These are phyloP conservation scores for Sisymbrium irio DNA, from an alignment of 345 rosid species.

Conservation along the genomic window DNA sequence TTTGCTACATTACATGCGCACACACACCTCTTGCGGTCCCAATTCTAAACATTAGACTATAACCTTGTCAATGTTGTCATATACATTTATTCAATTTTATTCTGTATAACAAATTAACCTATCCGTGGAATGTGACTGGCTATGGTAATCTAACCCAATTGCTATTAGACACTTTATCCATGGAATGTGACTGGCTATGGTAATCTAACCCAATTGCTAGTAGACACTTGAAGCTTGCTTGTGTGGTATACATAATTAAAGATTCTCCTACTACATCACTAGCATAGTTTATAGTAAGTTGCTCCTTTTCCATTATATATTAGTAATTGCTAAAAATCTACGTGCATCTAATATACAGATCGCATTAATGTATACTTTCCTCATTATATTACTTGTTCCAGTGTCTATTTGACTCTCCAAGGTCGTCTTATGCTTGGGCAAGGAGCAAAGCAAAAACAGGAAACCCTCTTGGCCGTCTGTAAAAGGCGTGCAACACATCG, in stretches of 20 bases:
- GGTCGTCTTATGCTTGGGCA: slow-evolving; percentile 16
- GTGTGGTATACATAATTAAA: background rate
- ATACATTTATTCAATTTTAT: background rate
- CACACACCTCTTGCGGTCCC: background rate
- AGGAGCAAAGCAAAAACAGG: slow-evolving; percentile 5
- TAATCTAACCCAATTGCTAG: background rate
- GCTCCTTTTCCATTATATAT: background rate
- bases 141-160: background rate
- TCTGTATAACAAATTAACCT: background rate
- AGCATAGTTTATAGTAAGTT: background rate
- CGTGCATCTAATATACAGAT: background rate
- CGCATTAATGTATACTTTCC: background rate
- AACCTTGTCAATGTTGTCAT: background rate
- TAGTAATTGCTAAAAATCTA: background rate
- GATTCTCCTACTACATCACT: background rate
- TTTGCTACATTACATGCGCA: background rate
- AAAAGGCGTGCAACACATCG: slow-evolving; percentile 18
- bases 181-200: background rate
- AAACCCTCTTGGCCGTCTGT: background rate
- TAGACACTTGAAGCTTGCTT: background rate
- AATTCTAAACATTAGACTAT: background rate
- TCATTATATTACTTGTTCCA: slow-evolving; percentile 10
- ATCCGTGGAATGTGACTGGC: background rate
- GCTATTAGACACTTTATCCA: background rate
- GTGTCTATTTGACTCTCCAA: background rate